These are phyloP conservation scores for Silene noctiflora DNA, from an alignment of 179 eudicot genomes.

Conservation along the genomic window DNA sequence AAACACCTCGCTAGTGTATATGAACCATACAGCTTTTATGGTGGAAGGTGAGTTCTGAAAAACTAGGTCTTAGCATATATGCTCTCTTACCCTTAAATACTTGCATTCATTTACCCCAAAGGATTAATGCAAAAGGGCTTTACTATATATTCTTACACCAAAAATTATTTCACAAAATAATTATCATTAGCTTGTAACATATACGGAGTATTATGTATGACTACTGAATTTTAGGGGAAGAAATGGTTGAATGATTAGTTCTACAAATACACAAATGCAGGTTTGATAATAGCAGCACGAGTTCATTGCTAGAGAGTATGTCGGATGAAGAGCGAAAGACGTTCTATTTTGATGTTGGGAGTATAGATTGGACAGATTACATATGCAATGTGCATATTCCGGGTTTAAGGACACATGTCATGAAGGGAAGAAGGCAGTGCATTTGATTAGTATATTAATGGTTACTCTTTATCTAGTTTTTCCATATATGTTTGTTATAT, in stretches of 20 bases:
- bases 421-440: conserved; percentile 77
- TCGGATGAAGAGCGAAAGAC: conserved; percentile 71
- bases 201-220: background rate
- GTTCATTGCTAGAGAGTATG: conserved; percentile 64
- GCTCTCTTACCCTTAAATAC: background rate
- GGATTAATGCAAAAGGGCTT: background rate
- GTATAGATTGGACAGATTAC: conserved; percentile 92
- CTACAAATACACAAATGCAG: conserved; percentile 33
- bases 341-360: conserved; percentile 80
- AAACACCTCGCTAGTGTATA: conserved; percentile 83
- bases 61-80: background rate
- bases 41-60: conserved; percentile 66
- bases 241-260: background rate
- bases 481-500: conserved; percentile 18
- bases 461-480: background rate
- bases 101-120: background rate
- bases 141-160: background rate
- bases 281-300: conserved; percentile 85
- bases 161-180: too few species aligned
- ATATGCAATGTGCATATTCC: conserved; percentile 88
- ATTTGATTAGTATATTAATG: conserved; percentile 17
- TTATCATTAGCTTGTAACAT: too few species aligned
- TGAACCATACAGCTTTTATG: conserved; percentile 85
- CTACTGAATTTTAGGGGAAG: background rate
- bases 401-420: conserved; percentile 87